Conservation (phyloP, 2,329 filamentous ascomycete species). For the Stagonosporopsis rhizophila region DNA sequence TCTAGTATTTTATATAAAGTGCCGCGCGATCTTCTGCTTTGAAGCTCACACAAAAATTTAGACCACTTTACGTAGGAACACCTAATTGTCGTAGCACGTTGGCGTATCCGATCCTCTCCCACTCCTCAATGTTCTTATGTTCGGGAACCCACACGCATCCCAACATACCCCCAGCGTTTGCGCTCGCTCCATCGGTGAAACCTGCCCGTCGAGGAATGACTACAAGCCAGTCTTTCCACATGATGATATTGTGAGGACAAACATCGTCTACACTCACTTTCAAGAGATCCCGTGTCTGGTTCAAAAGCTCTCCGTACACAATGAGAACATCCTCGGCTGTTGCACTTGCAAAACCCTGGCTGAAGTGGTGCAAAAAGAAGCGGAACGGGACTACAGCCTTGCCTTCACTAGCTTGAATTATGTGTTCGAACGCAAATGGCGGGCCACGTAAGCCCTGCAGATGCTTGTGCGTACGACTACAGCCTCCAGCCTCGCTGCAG, state of each 20-base stretch:
- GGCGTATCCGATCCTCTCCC: constrained; percentile 48
- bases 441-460: constrained; percentile 52
- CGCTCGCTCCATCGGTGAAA: constrained; percentile 48
- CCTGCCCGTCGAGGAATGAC: constrained; percentile 55
- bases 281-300: constrained; percentile 18
- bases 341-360: constrained; percentile 15
- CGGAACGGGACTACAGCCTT: constrained; percentile 45
- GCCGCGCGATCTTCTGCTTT: too few species aligned
- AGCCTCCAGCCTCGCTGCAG: constrained; percentile 54
- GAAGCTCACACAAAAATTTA: neutral
- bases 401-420: constrained; percentile 32
- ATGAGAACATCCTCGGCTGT: constrained; percentile 20
- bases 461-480: constrained; percentile 60
- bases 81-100: constrained; percentile 51
- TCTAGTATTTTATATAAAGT: neutral
- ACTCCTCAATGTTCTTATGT: constrained; percentile 47
- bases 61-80: constrained; percentile 8
- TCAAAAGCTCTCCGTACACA: constrained; percentile 31
- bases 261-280: constrained; percentile 19
- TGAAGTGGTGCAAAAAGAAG: constrained; percentile 46
- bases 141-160: constrained; percentile 53
- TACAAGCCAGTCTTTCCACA: constrained; percentile 56
- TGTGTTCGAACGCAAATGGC: constrained; percentile 40
- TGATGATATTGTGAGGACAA: constrained; percentile 57
- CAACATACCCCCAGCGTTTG: constrained; percentile 58